Percentiles rank a stretch among this genome's conserved stretches.
Conservation (phyloP, 257 asterid species). For the Oldenlandia corymbosa region DNA sequence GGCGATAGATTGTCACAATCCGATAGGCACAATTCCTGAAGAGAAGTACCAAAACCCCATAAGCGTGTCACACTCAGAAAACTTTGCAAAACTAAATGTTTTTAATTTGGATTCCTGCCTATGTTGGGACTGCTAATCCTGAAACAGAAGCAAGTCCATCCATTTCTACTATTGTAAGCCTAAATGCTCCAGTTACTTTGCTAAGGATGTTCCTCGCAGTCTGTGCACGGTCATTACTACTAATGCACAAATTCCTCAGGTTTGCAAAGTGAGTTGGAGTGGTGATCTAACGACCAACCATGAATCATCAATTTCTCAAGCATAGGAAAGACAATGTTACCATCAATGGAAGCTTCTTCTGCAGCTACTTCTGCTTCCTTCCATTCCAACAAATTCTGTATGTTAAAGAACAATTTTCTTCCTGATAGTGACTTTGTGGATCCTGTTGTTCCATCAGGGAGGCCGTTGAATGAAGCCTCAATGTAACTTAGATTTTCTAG, state of each 20-base stretch:
- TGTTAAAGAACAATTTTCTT: neutral
- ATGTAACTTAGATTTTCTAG: constrained; percentile 14
- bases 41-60: constrained; percentile 2
- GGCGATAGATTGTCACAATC: neutral
- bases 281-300: neutral
- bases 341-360: too few relatives aligned
- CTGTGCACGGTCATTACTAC: neutral
- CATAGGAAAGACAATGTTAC: neutral
- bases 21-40: neutral
- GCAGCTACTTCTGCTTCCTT: too few relatives aligned
- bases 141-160: neutral
- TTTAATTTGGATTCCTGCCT: neutral
- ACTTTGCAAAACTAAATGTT: neutral
- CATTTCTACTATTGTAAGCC: neutral
- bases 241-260: neutral
- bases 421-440: neutral
- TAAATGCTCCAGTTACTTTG: constrained; percentile 13
- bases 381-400: constrained; percentile 8
- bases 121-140: neutral
- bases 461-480: constrained; percentile 20
- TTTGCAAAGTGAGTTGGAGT: constrained; percentile 26
- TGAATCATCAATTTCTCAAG: constrained; percentile 10
- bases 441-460: neutral
- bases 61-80: neutral
- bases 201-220: constrained; percentile 11